Evolutionary conservation across 2,329 filamentous ascomycete species (phyloP), one percentile per base, ranked within the genome.

Genomic region (Neopestalotiopsis rosae): DNA sequence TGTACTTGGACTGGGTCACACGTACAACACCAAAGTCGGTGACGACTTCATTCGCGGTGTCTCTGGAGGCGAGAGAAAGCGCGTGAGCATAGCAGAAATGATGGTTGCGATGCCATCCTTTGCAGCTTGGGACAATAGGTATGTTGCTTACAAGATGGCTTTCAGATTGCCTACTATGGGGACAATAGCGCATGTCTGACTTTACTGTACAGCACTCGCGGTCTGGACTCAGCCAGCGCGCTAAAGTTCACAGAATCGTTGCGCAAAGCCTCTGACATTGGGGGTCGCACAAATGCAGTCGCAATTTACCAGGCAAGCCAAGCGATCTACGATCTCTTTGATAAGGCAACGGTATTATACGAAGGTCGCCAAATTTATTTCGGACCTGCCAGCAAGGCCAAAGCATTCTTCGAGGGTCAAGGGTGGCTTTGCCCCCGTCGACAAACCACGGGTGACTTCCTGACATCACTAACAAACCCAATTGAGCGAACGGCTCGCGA

Each of bases 71-170:
- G 91, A 93, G 77, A 85, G 90, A 68, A 95, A 96, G 82, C 90
- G 94, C 77, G 93, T 97, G 4, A 92, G 90, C 58, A 94, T 96
- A 70, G 92, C 92, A 1, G 93, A 96, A 79, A 93, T 93, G 72
- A 87, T 91, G 69, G 83, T 94, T 7, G 90, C 90, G 14, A 83
- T 85, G 40, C 87, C 88, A 0, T 86, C 86, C 0, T 79, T 90
- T 57, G 78, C 75, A 4, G 81, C 80, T 0, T 71, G 65, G 69
- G 73, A 70, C 64, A 72, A 71, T 38, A 71, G 68, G 71, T 67
- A 93, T 93, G 94, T 38, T 10, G 34, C 34, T 10, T 6, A 6
- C 34, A 38, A 38, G 34, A 38, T 24, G 24, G 24, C 24, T 24
- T 24, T 24, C 24, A 24, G 24, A 24, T 24, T 24, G 24, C 24